Conservation (phyloP, 163 green algal genomes). For the Scenedesmus sp. region DNA sequence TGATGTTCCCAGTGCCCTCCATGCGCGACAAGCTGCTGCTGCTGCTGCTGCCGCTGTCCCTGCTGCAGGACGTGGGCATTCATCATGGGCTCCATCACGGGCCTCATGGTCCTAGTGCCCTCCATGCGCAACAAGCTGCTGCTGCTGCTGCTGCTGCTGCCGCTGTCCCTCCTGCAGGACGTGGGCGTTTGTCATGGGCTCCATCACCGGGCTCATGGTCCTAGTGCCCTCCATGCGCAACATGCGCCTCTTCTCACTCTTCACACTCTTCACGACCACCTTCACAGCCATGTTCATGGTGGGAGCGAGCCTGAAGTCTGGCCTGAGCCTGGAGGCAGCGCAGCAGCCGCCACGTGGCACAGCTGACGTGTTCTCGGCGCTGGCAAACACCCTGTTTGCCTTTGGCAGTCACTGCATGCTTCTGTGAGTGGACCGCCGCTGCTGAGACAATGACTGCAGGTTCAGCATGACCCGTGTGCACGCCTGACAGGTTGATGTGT, state of each 20-base stretch:
- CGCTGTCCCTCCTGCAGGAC: neutral
- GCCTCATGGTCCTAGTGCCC: conserved; percentile 11
- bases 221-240: conserved; percentile 26
- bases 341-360: neutral
- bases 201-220: conserved; percentile 18
- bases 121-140: neutral
- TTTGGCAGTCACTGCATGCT: conserved; percentile 44
- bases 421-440: neutral
- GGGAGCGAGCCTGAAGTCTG: neutral
- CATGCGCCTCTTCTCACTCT: conserved; percentile 42
- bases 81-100: neutral
- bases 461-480: too few species aligned
- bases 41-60: conserved; percentile 7
- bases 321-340: conserved; percentile 18
- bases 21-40: too few species aligned
- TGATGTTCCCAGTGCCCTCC: too few species aligned
- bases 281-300: conserved; percentile 38
- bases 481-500: too few species aligned
- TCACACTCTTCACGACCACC: conserved; percentile 40
- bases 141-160: neutral
- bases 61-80: conserved; percentile 21
- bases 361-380: conserved; percentile 25
- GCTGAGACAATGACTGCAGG: neutral
- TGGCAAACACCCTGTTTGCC: conserved; percentile 30
- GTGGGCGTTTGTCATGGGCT: conserved; percentile 19